A percentile compares a stretch with the other conserved stretches of the same genome.
phyloP scores from a whole-genome alignment of 371 early-diverging fungal species.

The Ordospora colligata region DNA sequence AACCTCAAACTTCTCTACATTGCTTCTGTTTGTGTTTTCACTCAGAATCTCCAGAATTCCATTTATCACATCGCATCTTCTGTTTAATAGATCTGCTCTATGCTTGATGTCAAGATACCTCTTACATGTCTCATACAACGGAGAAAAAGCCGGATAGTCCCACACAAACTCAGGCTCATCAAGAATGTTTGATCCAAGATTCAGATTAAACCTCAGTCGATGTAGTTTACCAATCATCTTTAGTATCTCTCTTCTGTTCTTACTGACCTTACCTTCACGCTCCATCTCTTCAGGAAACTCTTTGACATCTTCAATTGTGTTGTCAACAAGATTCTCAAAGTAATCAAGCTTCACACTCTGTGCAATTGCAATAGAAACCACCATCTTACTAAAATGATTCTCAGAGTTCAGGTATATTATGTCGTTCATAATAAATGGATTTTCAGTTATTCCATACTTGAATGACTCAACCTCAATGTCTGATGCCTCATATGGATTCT shows the following conservation, averaged over 20 bases:
- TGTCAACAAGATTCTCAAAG: conserved; percentile 60
- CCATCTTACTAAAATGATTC: conserved; percentile 60
- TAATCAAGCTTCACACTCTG: conserved; percentile 62
- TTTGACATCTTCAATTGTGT: conserved; percentile 55
- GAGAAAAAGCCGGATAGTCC: conserved; percentile 59
- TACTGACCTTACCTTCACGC: conserved; percentile 56
- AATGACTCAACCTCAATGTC: conserved; percentile 60
- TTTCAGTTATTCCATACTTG: conserved; percentile 57
- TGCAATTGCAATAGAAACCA: conserved; percentile 61
- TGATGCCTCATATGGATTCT: conserved; percentile 47
- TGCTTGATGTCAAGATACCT: conserved; percentile 60
- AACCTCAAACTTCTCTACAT: conserved; percentile 57
- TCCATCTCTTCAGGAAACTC: conserved; percentile 61
- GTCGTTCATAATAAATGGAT: conserved; percentile 60
- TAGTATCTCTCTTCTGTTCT: conserved; percentile 56
- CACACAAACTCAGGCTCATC: conserved; percentile 62
- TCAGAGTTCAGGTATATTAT: conserved; percentile 60
- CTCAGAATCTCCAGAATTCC: conserved; percentile 57
- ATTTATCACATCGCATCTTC: conserved; percentile 59
- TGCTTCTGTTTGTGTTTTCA: conserved; percentile 58
- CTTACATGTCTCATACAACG: conserved; percentile 60
- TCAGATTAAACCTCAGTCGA: conserved; percentile 57
- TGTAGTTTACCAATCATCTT: conserved; percentile 58
- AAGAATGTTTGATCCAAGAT: conserved; percentile 61
- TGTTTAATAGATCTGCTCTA: conserved; percentile 60